Evolutionary conservation across 768 basidiomycete species (phyloP).

Genomic region (Mycena alexandri): DNA sequence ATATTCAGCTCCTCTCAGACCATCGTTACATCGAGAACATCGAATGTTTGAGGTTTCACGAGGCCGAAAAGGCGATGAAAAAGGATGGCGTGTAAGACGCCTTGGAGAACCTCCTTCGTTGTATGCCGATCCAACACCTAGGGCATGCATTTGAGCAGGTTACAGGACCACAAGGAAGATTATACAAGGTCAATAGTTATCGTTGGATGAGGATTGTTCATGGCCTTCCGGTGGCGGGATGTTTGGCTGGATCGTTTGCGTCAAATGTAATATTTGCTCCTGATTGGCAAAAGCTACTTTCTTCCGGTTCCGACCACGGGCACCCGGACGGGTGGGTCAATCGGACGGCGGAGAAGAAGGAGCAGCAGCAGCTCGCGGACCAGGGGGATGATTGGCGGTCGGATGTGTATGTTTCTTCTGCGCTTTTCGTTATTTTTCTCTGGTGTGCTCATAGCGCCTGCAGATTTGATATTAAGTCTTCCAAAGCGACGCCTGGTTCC

Average conservation of each 20-base stretch:
- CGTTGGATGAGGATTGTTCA: constrained; percentile 32
- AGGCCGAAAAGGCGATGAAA: constrained; percentile 89
- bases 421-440: not conserved
- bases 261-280: too few relatives aligned
- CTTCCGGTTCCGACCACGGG: constrained; percentile 50
- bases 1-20: constrained; percentile 52
- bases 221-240: not conserved
- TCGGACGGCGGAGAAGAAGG: constrained; percentile 60
- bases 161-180: not conserved
- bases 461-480: constrained; percentile 20
- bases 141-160: not conserved
- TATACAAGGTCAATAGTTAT: constrained; percentile 34
- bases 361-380: constrained; percentile 36
- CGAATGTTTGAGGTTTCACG: constrained; percentile 80
- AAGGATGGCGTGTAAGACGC: constrained; percentile 83
- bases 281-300: too few relatives aligned
- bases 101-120: constrained; percentile 80
- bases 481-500: not conserved
- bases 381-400: constrained; percentile 56
- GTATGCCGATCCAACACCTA: constrained; percentile 81
- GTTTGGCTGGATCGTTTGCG: not conserved
- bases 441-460: not conserved
- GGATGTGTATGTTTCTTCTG: constrained; percentile 52
- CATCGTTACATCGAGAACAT: constrained; percentile 89
- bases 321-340: constrained; percentile 82